Evolutionary conservation across 2,329 filamentous ascomycete genomes (phyloP), one percentile per base, ranked within the genome.

Genomic region (Nemania diffusa): DNA sequence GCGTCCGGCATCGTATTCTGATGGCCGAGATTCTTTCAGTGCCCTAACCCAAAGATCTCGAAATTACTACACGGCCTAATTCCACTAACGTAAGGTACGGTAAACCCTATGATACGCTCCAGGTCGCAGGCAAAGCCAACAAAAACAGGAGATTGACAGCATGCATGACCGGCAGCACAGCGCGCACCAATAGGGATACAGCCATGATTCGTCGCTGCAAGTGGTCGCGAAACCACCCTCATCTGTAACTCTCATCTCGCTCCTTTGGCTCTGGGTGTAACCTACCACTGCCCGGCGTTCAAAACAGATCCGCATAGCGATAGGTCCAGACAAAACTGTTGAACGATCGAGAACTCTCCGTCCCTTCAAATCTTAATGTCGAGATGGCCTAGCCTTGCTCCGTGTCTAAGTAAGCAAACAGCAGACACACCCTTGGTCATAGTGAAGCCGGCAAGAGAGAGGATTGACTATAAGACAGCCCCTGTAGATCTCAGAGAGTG

Each of bases 171-270:
- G 51, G 59, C 52, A 55, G 40, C 51, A 51, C 34, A 44, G 64
- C 27, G 53, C 60, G 57, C 67, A 55, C 67, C 67, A 67, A 69
- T 69, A 67, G 67, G 67, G 59, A 59, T 34, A 26, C 56, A 67
- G 60, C 56, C 67, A 67, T 64, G 44, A 27, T 24, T 64, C 51
- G 55, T 52, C 58, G 50, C 67, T 69, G 67, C 67, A 64, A 57
- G 57, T 56, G 58, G 58, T 63, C 67, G 64, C 64, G 51, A 64
- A 59, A 63, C 59, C 58, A 69, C 68, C 72, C 70, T 65, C 72
- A 69, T 69, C 72, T 72, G 70, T 67, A 60, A 60, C 68, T 72
- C 69, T 66, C 60, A 65, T 67, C 57, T 66, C 59, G 48, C 59
- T 59, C 32, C 46, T 62, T 50, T 57, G 26, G 37, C 27, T 52